Conservation (phyloP, 108 stramenopile genomes). For the Stephanodiscus minutulus region DNA sequence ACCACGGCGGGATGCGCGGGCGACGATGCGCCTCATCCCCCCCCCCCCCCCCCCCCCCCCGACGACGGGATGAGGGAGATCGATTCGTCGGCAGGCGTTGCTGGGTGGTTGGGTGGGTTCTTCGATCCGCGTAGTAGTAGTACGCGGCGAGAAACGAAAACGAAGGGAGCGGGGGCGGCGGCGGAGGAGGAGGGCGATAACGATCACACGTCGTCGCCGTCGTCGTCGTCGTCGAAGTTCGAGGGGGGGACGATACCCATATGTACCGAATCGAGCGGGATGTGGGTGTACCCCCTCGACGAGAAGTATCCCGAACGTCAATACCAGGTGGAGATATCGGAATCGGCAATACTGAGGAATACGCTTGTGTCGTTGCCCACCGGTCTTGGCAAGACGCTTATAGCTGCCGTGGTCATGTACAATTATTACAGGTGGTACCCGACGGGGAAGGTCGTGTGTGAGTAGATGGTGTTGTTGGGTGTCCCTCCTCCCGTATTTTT, state of each 20-base stretch:
- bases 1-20: no score
- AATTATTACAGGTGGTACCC: conserved; percentile 94
- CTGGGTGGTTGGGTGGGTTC: no score
- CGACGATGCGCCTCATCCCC: no score
- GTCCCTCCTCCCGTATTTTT: no score
- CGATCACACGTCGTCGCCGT: no score
- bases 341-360: conserved; percentile 80
- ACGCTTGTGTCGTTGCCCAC: conserved; percentile 96
- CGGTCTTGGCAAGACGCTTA: conserved; percentile 98
- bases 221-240: not conserved
- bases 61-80: no score
- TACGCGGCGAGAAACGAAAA: no score
- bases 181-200: no score
- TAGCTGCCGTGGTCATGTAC: conserved; percentile 98
- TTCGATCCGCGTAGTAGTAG: no score
- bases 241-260: conserved; percentile 70
- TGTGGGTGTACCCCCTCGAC: conserved; percentile 91
- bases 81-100: no score
- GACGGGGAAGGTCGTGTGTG: conserved; percentile 61
- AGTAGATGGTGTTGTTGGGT: conserved; percentile 1
- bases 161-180: no score
- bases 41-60: no score
- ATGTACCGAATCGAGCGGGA: conserved; percentile 40
- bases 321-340: conserved; percentile 87
- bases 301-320: conserved; percentile 69